Percentiles rank a stretch among this genome's conserved stretches.
These are phyloP conservation scores for Aspergillus sojae DNA, from an alignment of 2,329 filamentous ascomycete species.

Conservation along the genomic window DNA sequence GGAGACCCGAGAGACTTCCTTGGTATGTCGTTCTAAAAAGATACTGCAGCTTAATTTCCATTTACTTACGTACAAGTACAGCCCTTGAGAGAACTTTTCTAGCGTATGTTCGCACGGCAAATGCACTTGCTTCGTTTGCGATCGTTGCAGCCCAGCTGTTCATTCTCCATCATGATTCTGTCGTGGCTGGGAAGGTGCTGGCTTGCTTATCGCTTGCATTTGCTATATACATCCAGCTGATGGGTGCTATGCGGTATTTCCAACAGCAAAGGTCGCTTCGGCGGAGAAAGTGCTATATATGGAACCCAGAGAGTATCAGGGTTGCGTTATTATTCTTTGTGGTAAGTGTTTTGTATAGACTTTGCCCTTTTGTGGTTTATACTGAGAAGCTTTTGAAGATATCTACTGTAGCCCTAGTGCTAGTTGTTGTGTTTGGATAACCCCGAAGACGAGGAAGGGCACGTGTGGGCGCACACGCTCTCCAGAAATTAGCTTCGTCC, in stretches of 20 bases:
- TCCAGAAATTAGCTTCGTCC: not conserved
- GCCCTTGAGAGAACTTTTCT: conserved; percentile 2
- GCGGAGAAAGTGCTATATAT: not conserved
- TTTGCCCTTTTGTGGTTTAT: not conserved
- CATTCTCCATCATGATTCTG: not conserved
- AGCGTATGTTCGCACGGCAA: conserved; percentile 3
- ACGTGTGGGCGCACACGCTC: not conserved
- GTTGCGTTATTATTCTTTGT: not conserved
- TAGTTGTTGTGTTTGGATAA: not conserved
- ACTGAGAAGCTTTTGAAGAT: not conserved
- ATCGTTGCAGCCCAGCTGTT: not conserved
- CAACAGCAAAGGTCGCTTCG: not conserved
- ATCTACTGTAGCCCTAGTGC: not conserved
- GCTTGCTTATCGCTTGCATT: not conserved
- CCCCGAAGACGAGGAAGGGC: not conserved
- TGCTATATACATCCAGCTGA: not conserved
- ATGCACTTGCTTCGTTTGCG: conserved; percentile 4
- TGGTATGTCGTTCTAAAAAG: not conserved
- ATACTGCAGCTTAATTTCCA: not conserved
- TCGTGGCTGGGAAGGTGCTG: conserved; percentile 1
- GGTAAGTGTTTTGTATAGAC: not conserved
- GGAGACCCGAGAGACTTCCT: conserved; percentile 4
- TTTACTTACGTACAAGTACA: not conserved
- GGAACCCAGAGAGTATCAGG: conserved; percentile 1
- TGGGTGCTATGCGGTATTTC: not conserved